Evolutionary conservation across 495 filamentous ascomycete species (phyloP).

Genomic region (Cenococcum geophilum): DNA sequence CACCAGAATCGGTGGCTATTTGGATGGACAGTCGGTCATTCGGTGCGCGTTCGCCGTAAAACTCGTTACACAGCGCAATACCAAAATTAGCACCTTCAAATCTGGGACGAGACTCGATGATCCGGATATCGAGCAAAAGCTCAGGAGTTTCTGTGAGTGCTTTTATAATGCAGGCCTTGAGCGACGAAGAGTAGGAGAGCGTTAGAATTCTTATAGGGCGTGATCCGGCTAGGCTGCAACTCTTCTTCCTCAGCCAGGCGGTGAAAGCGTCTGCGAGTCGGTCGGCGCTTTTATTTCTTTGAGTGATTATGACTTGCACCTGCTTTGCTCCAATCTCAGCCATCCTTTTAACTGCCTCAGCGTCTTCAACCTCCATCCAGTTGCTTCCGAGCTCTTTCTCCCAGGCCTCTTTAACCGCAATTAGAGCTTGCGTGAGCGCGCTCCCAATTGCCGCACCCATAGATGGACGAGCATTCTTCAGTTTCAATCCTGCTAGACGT

Average conservation of each 20-base stretch:
- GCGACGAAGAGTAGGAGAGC: conserved; percentile 6
- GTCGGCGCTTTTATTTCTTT: not conserved
- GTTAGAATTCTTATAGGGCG: conserved; percentile 10
- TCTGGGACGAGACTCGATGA: conserved; percentile 45
- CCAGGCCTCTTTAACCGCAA: not conserved
- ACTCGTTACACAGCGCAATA: conserved; percentile 39
- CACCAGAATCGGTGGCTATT: conserved; percentile 57
- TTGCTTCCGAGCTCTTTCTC: not conserved
- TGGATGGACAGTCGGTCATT: conserved; percentile 38
- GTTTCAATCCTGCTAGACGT: not conserved
- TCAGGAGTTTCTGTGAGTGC: not conserved
- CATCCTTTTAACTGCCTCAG: not conserved
- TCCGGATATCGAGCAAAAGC: conserved; percentile 3
- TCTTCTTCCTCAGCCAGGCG: not conserved
- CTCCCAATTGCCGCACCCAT: not conserved
- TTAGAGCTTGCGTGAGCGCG: not conserved
- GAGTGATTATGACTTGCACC: not conserved
- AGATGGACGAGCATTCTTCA: not conserved
- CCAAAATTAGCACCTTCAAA: conserved; percentile 58
- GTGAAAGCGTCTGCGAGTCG: not conserved
- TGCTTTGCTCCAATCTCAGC: not conserved
- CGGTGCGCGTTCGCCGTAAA: conserved; percentile 28
- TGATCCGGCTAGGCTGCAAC: not conserved
- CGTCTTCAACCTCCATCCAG: not conserved
- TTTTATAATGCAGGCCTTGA: conserved; percentile 4